phyloP scores from a whole-genome alignment of 768 basidiomycete species.

The Russula sp. region DNA sequence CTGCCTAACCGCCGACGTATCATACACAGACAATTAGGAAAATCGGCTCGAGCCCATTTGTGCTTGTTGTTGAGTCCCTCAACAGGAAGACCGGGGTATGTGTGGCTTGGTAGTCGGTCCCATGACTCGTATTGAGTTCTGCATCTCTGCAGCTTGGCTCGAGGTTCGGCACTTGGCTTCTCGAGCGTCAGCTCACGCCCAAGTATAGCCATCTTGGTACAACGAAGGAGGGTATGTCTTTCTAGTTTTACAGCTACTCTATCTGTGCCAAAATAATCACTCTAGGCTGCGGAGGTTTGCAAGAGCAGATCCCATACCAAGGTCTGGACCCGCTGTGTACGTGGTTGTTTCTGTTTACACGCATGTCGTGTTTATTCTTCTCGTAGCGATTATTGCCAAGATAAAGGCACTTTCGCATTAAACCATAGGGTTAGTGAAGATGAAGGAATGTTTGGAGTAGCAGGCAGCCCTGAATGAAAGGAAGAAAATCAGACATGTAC shows the following conservation, averaged over 20 bases:
- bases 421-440: not conserved
- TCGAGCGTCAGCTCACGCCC: slow-evolving; percentile 75
- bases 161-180: slow-evolving; percentile 79
- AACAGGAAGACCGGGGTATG: slow-evolving; percentile 81
- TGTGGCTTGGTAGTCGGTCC: not conserved
- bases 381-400: slow-evolving; percentile 39
- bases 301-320: slow-evolving; percentile 81
- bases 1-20: not conserved
- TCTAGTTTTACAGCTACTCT: not conserved
- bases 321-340: slow-evolving; percentile 70
- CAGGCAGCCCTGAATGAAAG: not conserved
- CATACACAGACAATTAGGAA: slow-evolving; percentile 49
- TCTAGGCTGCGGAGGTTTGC: slow-evolving; percentile 60
- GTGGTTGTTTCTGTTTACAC: slow-evolving; percentile 25
- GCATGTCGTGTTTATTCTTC: not conserved
- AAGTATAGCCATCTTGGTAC: slow-evolving; percentile 78
- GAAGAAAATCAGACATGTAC: not conserved
- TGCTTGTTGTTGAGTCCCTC: slow-evolving; percentile 77
- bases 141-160: slow-evolving; percentile 49
- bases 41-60: slow-evolving; percentile 67
- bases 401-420: slow-evolving; percentile 37
- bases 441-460: not conserved
- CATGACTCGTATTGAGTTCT: not conserved
- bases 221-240: slow-evolving; percentile 46
- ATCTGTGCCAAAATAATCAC: not conserved